Evolutionary conservation across 1,139 yeast genomes (phyloP), one percentile per base, ranked within the genome.

Genomic region (Tardiomyces depauwii): DNA sequence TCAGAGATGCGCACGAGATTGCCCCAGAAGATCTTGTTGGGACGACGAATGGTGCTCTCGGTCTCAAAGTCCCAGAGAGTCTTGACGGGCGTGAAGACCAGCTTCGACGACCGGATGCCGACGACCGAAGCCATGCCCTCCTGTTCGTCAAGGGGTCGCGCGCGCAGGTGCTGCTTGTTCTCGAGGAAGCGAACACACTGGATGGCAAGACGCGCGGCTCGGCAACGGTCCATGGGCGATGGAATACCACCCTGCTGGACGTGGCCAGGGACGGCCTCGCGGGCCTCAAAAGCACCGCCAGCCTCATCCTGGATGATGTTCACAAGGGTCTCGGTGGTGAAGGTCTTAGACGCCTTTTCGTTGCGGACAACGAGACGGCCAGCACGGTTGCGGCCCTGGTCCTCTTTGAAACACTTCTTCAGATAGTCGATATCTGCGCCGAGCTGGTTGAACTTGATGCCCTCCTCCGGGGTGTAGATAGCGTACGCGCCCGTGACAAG

Each of bases 171-270:
- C 41, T 60, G 67, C 46, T 60, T 50, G 36, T 59, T 50, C 47
- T 91, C 97, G 54, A 91, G 76, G 66, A 86, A 91, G 61, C 85
- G 84, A 45, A 88, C 81, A 47, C 96, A 87, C 64, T 79, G 82
- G 53, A 89, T 81, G 3, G 96, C 95, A 64, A 82, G 82, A 63
- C 97, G 77, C 13, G 94, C 83, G 14, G 95, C 96, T 52, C 91
- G 77, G 18, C 89, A 84, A 67, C 97, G 80, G 65, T 91, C 98
- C 66, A 88, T 85, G 7, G 97, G 87, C 2, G 96, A 84, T 39
- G 98, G 98, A 46, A 80, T 77, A 49, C 94, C 95, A 65, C 98
- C 98, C 67, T 91, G 98, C 72, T 91, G 98, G 45, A 88, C 94
- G 62, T 91, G 98, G 27, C 98, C 98, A 12, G 98, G 98, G 47